A percentile compares a stretch with the other conserved stretches of the same genome.
Evolutionary conservation across 257 asterid species (phyloP).

Genomic region (Solanum habrochaites): DNA sequence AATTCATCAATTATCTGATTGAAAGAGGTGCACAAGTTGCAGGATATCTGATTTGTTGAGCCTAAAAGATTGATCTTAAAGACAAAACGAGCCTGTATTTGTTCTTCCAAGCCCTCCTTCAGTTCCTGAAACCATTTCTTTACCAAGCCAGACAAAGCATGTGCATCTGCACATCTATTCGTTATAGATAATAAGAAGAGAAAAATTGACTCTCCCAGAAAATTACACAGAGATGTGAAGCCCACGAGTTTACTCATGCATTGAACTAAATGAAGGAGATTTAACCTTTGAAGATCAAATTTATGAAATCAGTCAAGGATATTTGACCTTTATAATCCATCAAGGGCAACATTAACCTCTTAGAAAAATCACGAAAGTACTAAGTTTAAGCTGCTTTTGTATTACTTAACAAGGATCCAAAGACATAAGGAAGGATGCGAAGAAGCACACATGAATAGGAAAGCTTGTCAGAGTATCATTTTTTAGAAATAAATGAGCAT

Average conservation of each 20-base stretch:
- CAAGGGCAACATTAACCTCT: background rate
- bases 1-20: slow-evolving; percentile 52
- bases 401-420: background rate
- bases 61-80: slow-evolving; percentile 50
- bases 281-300: background rate
- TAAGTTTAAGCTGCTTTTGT: background rate
- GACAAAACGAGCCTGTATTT: slow-evolving; percentile 54
- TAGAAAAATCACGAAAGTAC: background rate
- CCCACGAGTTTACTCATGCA: background rate
- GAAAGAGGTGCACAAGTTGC: slow-evolving; percentile 53
- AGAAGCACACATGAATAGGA: background rate
- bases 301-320: background rate
- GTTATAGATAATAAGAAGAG: slow-evolving; percentile 7
- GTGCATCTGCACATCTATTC: slow-evolving; percentile 42
- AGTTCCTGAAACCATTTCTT: slow-evolving; percentile 76
- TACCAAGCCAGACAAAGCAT: slow-evolving; percentile 43
- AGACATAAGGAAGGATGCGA: background rate
- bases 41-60: slow-evolving; percentile 51
- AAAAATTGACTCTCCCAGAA: background rate
- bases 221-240: background rate
- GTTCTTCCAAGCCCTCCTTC: slow-evolving; percentile 46
- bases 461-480: background rate
- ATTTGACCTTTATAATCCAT: background rate
- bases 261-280: background rate
- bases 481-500: background rate